Conservation (phyloP, 2,329 filamentous ascomycete species). For the Magnaporthales sp. region DNA sequence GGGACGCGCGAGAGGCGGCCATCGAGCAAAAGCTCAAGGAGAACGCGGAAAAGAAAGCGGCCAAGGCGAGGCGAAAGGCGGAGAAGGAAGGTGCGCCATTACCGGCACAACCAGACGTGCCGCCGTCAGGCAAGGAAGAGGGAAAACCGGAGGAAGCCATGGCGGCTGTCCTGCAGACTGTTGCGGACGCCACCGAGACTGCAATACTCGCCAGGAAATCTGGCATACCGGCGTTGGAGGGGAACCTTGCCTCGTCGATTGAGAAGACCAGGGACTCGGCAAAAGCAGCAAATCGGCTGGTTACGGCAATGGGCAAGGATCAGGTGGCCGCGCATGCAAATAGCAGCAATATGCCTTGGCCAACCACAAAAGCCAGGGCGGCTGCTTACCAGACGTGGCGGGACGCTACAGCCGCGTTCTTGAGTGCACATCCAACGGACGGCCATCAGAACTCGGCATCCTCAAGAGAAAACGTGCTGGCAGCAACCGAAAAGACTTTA, state of each 20-base stretch:
- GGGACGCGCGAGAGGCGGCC: conserved; percentile 33
- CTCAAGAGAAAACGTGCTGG: background rate
- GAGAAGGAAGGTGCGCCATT: background rate
- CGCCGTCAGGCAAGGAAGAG: background rate
- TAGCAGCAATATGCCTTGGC: background rate
- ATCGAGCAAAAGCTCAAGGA: conserved; percentile 34
- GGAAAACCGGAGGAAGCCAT: background rate
- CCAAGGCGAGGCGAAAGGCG: conserved; percentile 15
- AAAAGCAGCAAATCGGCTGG: background rate
- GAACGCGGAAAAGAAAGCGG: conserved; percentile 32
- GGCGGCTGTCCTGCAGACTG: background rate
- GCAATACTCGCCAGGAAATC: background rate
- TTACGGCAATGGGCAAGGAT: background rate
- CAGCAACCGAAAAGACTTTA: background rate
- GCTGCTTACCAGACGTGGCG: background rate
- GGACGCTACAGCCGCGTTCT: background rate
- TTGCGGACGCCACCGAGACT: background rate
- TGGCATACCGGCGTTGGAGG: background rate
- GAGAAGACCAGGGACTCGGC: background rate
- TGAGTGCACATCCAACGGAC: background rate
- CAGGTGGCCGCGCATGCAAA: background rate
- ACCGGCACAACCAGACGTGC: background rate
- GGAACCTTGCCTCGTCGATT: background rate
- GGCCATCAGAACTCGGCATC: background rate
- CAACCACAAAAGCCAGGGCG: background rate